Conservation (phyloP, 192 early-diverging fungal genomes). For the Coemansia erecta region DNA sequence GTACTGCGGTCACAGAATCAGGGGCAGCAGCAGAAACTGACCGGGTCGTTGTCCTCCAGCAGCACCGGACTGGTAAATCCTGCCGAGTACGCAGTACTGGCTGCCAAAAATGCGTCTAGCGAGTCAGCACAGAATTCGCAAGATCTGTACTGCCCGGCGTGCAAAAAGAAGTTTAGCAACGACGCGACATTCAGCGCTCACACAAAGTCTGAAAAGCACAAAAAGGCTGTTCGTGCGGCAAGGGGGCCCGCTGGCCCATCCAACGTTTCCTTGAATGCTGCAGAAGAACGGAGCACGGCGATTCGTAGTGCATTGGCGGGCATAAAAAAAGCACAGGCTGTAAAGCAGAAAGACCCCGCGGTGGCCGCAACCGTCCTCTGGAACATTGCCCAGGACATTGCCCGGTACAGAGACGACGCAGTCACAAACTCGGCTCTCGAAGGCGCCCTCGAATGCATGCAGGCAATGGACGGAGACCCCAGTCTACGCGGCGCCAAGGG, state of each 20-base stretch:
- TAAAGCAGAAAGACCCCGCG: slow-evolving; percentile 31
- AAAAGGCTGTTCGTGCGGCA: slow-evolving; percentile 14
- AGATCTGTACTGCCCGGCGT: slow-evolving; percentile 16
- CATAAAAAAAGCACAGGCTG: slow-evolving; percentile 26
- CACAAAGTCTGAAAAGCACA: slow-evolving; percentile 34
- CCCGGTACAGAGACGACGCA: slow-evolving; percentile 8
- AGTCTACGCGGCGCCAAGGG: slow-evolving; percentile 27
- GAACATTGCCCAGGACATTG: slow-evolving; percentile 43
- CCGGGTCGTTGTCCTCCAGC: slow-evolving; percentile 24
- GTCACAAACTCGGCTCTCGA: slow-evolving; percentile 11
- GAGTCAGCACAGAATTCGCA: background rate
- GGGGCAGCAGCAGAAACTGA: background rate
- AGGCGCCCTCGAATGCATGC: slow-evolving; percentile 20
- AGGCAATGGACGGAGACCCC: slow-evolving; percentile 15
- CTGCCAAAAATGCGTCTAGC: background rate
- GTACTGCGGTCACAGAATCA: background rate
- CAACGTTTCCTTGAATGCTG: background rate
- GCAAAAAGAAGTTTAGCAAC: slow-evolving; percentile 32
- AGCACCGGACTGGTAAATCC: slow-evolving; percentile 28
- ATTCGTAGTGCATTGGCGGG: slow-evolving; percentile 4
- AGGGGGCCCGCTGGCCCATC: background rate
- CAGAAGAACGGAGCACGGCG: background rate
- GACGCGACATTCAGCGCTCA: slow-evolving; percentile 20
- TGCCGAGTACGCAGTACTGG: background rate
- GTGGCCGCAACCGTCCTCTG: slow-evolving; percentile 46